Evolutionary conservation across 2,329 filamentous ascomycete species (phyloP), one percentile per base, ranked within the genome.

Genomic region (Periconia sp.): DNA sequence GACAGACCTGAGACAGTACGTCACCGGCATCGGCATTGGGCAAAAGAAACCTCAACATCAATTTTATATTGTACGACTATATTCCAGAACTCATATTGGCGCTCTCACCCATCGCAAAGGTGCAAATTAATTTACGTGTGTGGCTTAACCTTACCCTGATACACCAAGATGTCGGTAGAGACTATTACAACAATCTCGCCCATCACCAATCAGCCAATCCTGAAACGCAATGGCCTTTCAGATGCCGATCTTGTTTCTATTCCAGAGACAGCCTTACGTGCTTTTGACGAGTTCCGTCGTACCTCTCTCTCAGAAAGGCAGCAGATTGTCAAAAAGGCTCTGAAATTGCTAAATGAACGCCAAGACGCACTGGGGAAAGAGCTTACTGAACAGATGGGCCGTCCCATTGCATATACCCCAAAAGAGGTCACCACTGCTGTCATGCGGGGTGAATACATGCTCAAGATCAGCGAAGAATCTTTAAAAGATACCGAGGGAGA

Each of bases 371-470:
- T 97, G 33, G 92, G 89, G 6, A 82, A 85, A 62, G 92, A 97
- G 73, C 78, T 97, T 55, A 97, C 92, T 0, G 87, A 91, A 71
- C 92, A 97, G 78, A 97, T 97, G 92, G 93, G 93, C 41, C 84
- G 93, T 18, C 93, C 93, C 33, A 96, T 97, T 66, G 84, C 89
- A 37, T 97, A 93, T 73, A 90, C 90, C 0, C 86, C 83, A 45
- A 91, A 86, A 62, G 93, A 97, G 78, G 82, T 97, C 61, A 78
- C 85, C 30, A 97, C 93, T 15, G 92, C 92, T 8, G 84, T 95
- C 60, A 90, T 89, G 77, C 85, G 93, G 59, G 90, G 87, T 60
- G 86, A 96, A 69, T 96, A 96, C 70, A 79, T 97, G 53, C 81
- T 95, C 65, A 91, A 90, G 71, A 88, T 96, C 58, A 91, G 89